These are phyloP conservation scores for Rhodofomes roseus DNA, from an alignment of 1,284 basidiomycete genomes.

Conservation along the genomic window DNA sequence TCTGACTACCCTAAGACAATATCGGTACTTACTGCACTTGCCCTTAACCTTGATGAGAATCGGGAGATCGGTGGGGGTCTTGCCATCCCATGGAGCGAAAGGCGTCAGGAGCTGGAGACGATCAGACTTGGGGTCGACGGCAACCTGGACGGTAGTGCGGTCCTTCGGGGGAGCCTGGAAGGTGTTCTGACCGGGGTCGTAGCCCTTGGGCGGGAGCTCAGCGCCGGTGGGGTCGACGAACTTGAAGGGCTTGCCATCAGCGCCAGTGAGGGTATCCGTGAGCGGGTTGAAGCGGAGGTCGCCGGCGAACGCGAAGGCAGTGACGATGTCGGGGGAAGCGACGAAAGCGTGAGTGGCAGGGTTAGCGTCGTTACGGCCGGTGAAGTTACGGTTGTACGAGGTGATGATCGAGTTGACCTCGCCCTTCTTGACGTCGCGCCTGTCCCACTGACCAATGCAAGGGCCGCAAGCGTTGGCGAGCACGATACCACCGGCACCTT, in stretches of 20 bases:
- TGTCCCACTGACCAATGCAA: constrained; percentile 99
- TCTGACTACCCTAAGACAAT: background rate
- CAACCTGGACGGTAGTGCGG: constrained; percentile 81
- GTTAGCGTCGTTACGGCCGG: constrained; percentile 99
- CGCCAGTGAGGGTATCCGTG: constrained; percentile 84
- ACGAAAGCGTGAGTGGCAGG: constrained; percentile 99
- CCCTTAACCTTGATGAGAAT: constrained; percentile 98
- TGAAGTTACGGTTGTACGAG: constrained; percentile 99
- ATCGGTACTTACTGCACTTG: constrained; percentile 82
- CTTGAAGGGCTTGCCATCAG: constrained; percentile 97
- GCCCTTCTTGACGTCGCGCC: constrained; percentile 95
- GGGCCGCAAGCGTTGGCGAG: constrained; percentile 99
- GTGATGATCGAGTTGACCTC: constrained; percentile 98
- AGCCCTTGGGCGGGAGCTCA: constrained; percentile 93
- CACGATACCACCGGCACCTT: constrained; percentile 87
- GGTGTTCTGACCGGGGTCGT: constrained; percentile 95
- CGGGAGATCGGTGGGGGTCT: constrained; percentile 87
- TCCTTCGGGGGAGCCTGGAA: constrained; percentile 94
- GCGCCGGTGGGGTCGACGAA: constrained; percentile 88
- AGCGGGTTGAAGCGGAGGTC: constrained; percentile 96
- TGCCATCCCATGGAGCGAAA: constrained; percentile 91
- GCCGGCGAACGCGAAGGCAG: constrained; percentile 95
- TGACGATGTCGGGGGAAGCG: constrained; percentile 96
- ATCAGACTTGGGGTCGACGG: constrained; percentile 86
- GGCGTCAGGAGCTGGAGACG: constrained; percentile 94